phyloP scores from a whole-genome alignment of 139 green algal genomes.

The Mychonastes homosphaera region DNA sequence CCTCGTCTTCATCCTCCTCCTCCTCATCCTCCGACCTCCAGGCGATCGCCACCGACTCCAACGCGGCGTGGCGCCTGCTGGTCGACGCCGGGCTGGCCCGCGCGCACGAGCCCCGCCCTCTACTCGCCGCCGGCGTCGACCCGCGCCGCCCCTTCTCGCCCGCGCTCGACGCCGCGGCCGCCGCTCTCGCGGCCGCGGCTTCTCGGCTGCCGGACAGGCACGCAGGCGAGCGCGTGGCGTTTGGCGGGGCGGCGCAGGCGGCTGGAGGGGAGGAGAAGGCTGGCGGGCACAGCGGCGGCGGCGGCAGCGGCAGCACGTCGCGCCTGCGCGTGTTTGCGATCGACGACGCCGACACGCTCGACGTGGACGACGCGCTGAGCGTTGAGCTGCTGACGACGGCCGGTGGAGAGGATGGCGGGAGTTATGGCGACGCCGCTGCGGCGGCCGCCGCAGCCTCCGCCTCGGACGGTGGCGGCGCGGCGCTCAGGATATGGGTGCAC shows the following conservation, averaged over 20 bases:
- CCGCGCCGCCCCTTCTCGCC: no score
- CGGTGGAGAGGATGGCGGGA: not conserved
- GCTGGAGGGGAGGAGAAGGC: no score
- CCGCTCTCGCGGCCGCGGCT: no score
- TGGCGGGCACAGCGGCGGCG: no score
- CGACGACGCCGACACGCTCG: constrained; percentile 67
- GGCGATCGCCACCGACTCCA: no score
- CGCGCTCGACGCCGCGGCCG: no score
- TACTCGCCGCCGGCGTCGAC: constrained; percentile 32
- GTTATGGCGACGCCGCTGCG: not conserved
- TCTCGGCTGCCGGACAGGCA: no score
- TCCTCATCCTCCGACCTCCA: constrained; percentile 5
- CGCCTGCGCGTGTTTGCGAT: constrained; percentile 50
- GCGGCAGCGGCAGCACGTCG: no score
- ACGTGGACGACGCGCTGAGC: constrained; percentile 71
- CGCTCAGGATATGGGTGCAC: constrained; percentile 74
- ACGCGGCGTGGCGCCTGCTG: constrained; percentile 31
- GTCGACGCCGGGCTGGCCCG: constrained; percentile 36
- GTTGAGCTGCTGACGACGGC: constrained; percentile 41
- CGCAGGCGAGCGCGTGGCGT: no score
- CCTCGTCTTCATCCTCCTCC: no score
- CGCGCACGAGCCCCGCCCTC: constrained; percentile 42
- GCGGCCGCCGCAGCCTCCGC: not conserved
- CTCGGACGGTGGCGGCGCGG: not conserved
- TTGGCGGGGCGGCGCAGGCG: no score